Base-by-base conservation (phyloP, 2,329 filamentous ascomycete species). In the Alternaria brassicae region DNA sequence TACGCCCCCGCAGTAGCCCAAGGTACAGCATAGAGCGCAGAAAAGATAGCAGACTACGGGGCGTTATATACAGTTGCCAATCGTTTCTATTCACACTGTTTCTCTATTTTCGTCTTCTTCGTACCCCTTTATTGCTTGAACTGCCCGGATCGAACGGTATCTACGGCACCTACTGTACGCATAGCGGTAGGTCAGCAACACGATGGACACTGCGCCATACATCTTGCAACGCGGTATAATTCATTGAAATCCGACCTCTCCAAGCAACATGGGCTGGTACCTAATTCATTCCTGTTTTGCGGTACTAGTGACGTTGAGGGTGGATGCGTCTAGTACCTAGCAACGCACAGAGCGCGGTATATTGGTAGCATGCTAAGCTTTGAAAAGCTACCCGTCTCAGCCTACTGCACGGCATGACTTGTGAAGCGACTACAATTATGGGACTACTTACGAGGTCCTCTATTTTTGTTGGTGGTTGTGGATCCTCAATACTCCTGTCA, bases 1-100 rank as follows among this genome's bases (percentile, higher is more conserved):
- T 66, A 58, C 61, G 44, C 48, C 8, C 32, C 8, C 32, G 23
- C 41, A 25, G n/a, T 7, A 25, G 39, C 25, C 8, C 3, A 37
- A 15, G 34, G 34, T 36, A 51, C 48, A 37, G 23, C 48, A 15
- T 34, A 40, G 9, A 40, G 17, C 10, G 19, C n/a, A n/a, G 27
- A 1, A 3, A 30, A 21, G 19, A 47, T 21, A 30, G 42, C 12
- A 15, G 28, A 17, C 13, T 17, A 28, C 10, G n/a, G 28, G 21
- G 8, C 10, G 23, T 41, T 23, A 41, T 41, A 25, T 42, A 19
- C 39, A 32, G 28, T 37, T 17, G 6, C 13, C 21, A 23, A 19
- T 41, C 27, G 21, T 39, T 3, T 27, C 21, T 41, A 17, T 9
- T 30, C n/a, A 17, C 2, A 28, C 30, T n/a, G 28, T 34, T 30